Conservation (phyloP, 31 red algal genomes). For the Odonthalia washingtoniensis region DNA sequence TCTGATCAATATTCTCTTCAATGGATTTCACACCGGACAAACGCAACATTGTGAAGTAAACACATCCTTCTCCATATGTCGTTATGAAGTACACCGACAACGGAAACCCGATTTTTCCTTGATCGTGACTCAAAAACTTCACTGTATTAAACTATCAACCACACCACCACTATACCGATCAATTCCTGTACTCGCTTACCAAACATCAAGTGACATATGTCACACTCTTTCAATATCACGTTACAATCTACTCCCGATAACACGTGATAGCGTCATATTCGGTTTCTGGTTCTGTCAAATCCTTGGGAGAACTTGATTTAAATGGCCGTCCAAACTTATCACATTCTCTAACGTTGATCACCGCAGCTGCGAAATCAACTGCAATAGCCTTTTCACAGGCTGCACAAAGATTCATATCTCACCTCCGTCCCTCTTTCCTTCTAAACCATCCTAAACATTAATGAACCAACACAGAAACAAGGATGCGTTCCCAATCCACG, state of each 20-base stretch:
- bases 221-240: not conserved
- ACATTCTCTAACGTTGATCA: constrained; percentile 73
- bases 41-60: too few species aligned
- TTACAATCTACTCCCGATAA: too few species aligned
- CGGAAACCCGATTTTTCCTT: not conserved
- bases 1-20: not conserved
- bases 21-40: not conserved
- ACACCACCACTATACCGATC: not conserved
- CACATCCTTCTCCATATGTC: too few species aligned
- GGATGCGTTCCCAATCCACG: too few species aligned
- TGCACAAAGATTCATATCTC: too few species aligned
- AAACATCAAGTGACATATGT: not conserved
- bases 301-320: constrained; percentile 77
- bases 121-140: not conserved
- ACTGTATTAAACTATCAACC: not conserved
- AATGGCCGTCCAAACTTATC: constrained; percentile 79
- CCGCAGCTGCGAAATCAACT: constrained; percentile 61
- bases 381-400: constrained; percentile 26
- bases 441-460: too few species aligned
- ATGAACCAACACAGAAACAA: too few species aligned
- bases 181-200: not conserved
- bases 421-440: too few species aligned
- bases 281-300: constrained; percentile 95
- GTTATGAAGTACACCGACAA: not conserved
- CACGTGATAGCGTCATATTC: constrained; percentile 90